Conservation (phyloP, 352 stramenopile species). For the Pythium plurisporium region DNA sequence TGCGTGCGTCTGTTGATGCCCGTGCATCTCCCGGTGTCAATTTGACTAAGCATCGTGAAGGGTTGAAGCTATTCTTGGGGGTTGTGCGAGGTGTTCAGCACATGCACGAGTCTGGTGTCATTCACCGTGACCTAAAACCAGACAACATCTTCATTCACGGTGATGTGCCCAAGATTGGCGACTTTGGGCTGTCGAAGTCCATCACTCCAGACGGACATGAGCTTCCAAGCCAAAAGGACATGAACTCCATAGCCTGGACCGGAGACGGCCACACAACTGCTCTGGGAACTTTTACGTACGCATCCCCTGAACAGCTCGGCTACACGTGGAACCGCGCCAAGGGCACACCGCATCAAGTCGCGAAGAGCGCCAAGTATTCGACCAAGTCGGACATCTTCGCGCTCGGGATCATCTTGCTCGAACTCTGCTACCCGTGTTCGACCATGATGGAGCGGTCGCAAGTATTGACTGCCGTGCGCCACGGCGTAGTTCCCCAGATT, state of each 20-base stretch:
- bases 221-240: background rate
- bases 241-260: background rate
- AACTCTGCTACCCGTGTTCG: conserved; percentile 75
- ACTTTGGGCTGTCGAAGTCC: conserved; percentile 32
- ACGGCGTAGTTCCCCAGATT: conserved; percentile 73
- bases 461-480: conserved; percentile 69
- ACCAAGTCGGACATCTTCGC: conserved; percentile 86
- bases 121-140: conserved; percentile 29
- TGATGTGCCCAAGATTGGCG: conserved; percentile 29
- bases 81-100: conserved; percentile 69
- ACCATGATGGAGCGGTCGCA: conserved; percentile 87
- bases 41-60: conserved; percentile 47
- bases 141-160: conserved; percentile 32
- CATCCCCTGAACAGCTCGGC: conserved; percentile 81
- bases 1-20: conserved; percentile 57
- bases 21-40: conserved; percentile 23
- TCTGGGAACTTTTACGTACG: conserved; percentile 80
- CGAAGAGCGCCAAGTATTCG: conserved; percentile 77
- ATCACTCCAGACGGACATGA: conserved; percentile 22
- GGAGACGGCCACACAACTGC: conserved; percentile 66
- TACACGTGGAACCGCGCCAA: conserved; percentile 47
- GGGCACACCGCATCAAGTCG: conserved; percentile 27
- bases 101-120: conserved; percentile 53
- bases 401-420: conserved; percentile 77
- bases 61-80: conserved; percentile 55